Conservation (phyloP, 2,329 filamentous ascomycete species). For the Botrytis aclada region DNA sequence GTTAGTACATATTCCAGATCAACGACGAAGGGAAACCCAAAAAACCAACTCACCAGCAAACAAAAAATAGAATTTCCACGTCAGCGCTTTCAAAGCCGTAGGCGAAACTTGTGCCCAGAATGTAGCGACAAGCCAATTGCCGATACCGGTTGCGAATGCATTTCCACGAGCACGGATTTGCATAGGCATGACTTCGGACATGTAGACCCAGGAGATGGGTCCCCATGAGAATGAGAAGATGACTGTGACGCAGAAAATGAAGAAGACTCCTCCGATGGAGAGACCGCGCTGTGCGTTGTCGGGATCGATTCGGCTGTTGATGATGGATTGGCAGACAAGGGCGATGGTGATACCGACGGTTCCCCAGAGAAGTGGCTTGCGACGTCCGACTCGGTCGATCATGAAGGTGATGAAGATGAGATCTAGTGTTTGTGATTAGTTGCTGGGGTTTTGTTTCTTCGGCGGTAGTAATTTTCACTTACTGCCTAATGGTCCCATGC, state of each 20-base stretch:
- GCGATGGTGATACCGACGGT: slow-evolving; percentile 54
- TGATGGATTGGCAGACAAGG: slow-evolving; percentile 56
- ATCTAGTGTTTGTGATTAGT: slow-evolving; percentile 39
- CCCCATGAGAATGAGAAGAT: slow-evolving; percentile 61
- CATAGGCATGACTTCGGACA: slow-evolving; percentile 64
- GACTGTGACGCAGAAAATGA: slow-evolving; percentile 60
- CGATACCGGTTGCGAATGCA: slow-evolving; percentile 55
- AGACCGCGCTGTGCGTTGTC: slow-evolving; percentile 44
- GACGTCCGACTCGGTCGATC: slow-evolving; percentile 52
- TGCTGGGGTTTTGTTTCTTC: background rate
- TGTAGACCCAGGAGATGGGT: slow-evolving; percentile 61
- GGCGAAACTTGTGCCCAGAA: slow-evolving; percentile 59
- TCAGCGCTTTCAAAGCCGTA: slow-evolving; percentile 47
- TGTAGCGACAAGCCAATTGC: slow-evolving; percentile 58
- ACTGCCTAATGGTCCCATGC: slow-evolving; percentile 50
- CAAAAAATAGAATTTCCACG: slow-evolving; percentile 56
- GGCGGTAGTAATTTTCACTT: slow-evolving; percentile 4
- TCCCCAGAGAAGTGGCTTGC: slow-evolving; percentile 52
- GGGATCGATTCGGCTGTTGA: slow-evolving; percentile 50
- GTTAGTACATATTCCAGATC: background rate
- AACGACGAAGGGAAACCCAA: background rate
- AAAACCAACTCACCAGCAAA: slow-evolving; percentile 42
- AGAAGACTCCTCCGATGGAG: slow-evolving; percentile 61
- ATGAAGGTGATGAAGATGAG: slow-evolving; percentile 58
- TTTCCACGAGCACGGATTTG: slow-evolving; percentile 59